phyloP scores from a whole-genome alignment of 306 rosid species.

The Sechiopsis laciniata region DNA sequence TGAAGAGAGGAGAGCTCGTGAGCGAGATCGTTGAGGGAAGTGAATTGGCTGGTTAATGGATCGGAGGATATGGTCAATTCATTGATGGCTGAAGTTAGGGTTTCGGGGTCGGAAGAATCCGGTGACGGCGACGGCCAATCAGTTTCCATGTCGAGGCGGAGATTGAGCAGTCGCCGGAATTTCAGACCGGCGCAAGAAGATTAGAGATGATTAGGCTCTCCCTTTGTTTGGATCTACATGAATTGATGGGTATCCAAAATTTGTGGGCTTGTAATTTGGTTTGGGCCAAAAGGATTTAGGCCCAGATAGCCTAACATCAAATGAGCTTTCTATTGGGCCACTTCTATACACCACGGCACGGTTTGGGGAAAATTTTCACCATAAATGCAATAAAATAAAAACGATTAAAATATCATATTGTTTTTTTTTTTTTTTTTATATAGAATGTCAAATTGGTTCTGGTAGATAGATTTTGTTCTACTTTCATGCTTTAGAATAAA shows the following conservation, averaged over 20 bases:
- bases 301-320: too few species aligned
- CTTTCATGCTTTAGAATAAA: too few species aligned
- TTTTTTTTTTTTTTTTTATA: too few species aligned
- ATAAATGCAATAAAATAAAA: too few species aligned
- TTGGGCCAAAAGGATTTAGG: too few species aligned
- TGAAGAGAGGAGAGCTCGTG: conserved; percentile 64
- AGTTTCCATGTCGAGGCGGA: conserved; percentile 20
- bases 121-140: neutral
- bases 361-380: too few species aligned
- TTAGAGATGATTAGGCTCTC: neutral
- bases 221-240: neutral
- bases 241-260: neutral
- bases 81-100: conserved; percentile 26
- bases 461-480: too few species aligned
- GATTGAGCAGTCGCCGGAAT: conserved; percentile 17
- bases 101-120: conserved; percentile 32
- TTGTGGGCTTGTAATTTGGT: neutral
- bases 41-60: conserved; percentile 39
- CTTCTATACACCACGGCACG: too few species aligned
- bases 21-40: conserved; percentile 47
- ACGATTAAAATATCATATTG: too few species aligned
- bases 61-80: conserved; percentile 28
- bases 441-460: too few species aligned
- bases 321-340: too few species aligned
- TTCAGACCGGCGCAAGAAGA: neutral